These are phyloP conservation scores for Trichomonascaceae sp. DNA, from an alignment of 1,139 yeast genomes.

Conservation along the genomic window DNA sequence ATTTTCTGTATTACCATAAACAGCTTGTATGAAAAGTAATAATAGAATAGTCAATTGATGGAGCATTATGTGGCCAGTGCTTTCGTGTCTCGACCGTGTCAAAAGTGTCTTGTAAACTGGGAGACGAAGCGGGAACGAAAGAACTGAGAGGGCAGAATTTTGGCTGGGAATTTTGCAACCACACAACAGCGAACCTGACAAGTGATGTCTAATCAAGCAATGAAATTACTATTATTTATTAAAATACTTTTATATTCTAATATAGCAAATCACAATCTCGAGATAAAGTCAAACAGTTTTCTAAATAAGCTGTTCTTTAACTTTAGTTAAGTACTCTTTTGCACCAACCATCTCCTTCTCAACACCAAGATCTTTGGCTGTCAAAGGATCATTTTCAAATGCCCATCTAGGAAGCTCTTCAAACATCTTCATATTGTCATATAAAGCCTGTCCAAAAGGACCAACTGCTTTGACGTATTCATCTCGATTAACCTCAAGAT, in stretches of 20 bases:
- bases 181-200: no score
- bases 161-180: no score
- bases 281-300: no score
- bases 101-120: no score
- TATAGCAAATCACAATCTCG: no score
- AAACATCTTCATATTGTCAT: not conserved
- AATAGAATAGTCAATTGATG: not conserved
- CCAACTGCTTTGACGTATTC: not conserved
- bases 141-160: no score
- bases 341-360: not conserved
- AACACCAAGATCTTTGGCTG: not conserved
- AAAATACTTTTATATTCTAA: no score
- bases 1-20: constrained; percentile 11
- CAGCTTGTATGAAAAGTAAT: not conserved
- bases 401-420: not conserved
- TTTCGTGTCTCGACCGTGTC: no score
- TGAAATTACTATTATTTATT: no score
- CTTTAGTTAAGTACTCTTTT: not conserved
- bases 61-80: not conserved
- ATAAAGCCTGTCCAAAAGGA: not conserved
- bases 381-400: not conserved
- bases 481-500: not conserved
- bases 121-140: no score
- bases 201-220: no score
- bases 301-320: not conserved